Base-by-base conservation (phyloP, 345 rosid species). In the Aquilaria yunnanensis region DNA sequence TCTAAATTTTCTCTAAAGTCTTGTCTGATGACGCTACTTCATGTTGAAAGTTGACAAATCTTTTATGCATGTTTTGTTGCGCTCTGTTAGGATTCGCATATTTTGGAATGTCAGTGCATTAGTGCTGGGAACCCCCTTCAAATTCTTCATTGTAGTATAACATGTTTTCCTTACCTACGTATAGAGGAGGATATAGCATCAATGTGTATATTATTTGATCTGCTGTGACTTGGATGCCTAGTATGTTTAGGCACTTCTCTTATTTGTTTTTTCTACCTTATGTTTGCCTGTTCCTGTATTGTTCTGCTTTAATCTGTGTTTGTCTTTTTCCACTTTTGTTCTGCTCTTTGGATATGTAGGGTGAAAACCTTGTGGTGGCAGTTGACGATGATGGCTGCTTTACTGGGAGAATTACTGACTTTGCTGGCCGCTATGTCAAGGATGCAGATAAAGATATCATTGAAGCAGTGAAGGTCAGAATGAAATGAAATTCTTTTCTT, bases 311-410 rank as follows among this genome's bases (percentile, higher is more conserved):
- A 13, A 48, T 2, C 3, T 53, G 29, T 47, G 51, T 8, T 9
- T 6, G 11, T 34, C 7, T 14, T 34, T n/a, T 47, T 23, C 5
- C 43, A 33, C 34, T 14, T 10, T 23, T 37, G 43, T 37, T 37
- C 43, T 4, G 8, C 43, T 37, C 8, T 43, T 32, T 43, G 66
- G 62, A 29, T 54, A 48, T 68, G 56, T 70, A 90, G 97, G 96
- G 91, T 8, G 97, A 87, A 63, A 79, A 75, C 62, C 71, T 94
- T 73, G 75, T 87, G 31, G 97, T 94, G 54, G 87, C 97, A 16
- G 99, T 94, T 72, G 99, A 94, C 71, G 97, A 91, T 57, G 99
- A 94, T 77, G 99, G 99, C 52, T 81, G 67, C 68, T 94, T 94
- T 73, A 84, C 85, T 53, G 87, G 73, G 65, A 90, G 80, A 75